Conservation (phyloP, 139 green algal genomes). For the Chlamydomonas applanata region DNA sequence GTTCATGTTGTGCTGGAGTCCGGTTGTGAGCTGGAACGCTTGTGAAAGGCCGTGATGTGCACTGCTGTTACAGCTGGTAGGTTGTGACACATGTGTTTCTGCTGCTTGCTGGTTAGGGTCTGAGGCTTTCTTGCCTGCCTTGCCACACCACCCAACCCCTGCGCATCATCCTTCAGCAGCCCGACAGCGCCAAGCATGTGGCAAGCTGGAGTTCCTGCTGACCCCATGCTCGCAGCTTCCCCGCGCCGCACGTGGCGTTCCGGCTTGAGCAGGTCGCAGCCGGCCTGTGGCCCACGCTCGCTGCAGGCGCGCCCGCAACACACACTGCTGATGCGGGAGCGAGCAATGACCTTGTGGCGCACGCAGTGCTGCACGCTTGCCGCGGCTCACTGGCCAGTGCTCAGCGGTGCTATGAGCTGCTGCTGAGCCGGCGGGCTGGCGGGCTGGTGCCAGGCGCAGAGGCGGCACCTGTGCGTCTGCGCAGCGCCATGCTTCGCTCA, state of each 20-base stretch:
- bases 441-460: conserved; percentile 15
- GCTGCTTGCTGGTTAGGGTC: no score
- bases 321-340: background rate
- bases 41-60: background rate
- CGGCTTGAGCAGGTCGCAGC: conserved; percentile 72
- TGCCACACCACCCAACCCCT: no score
- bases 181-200: no score
- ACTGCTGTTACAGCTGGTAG: background rate
- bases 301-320: background rate
- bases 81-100: no score
- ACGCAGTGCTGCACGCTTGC: conserved; percentile 3
- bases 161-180: no score
- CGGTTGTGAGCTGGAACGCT: background rate
- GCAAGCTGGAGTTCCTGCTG: no score
- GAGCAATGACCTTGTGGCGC: conserved; percentile 2
- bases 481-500: conserved; percentile 16
- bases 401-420: conserved; percentile 42
- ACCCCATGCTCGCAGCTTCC: conserved; percentile 59
- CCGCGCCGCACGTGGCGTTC: conserved; percentile 59
- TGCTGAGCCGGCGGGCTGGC: conserved; percentile 25
- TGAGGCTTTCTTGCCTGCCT: no score
- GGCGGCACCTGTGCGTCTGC: background rate
- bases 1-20: no score
- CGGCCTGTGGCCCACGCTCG: conserved; percentile 60
- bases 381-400: conserved; percentile 18